Percentiles rank a stretch among this genome's conserved stretches.
These are phyloP conservation scores for Medicago lupulina DNA, from an alignment of 306 rosid genomes.

Conservation along the genomic window DNA sequence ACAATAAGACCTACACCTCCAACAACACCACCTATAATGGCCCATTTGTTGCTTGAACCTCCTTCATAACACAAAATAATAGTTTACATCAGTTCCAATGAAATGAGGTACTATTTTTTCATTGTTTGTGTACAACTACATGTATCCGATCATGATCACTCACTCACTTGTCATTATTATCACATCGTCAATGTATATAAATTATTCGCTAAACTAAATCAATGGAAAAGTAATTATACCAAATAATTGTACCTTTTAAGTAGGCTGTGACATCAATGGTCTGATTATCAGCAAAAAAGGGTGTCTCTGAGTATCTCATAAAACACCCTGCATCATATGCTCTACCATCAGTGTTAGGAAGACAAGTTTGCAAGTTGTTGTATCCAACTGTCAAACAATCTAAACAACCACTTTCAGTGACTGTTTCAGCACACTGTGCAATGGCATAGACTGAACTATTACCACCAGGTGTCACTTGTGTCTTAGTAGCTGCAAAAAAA, in stretches of 20 bases:
- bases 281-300: constrained; percentile 62
- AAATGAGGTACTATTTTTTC: neutral
- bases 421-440: constrained; percentile 70
- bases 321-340: constrained; percentile 73
- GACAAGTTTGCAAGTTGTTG: constrained; percentile 50
- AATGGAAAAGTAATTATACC: neutral
- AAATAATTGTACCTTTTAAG: constrained; percentile 44
- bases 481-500: constrained; percentile 55
- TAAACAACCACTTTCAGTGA: constrained; percentile 39
- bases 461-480: constrained; percentile 11
- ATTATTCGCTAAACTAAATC: neutral
- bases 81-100: neutral
- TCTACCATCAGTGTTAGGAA: constrained; percentile 54
- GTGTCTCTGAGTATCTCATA: constrained; percentile 58
- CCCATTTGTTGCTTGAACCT: constrained; percentile 53
- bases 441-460: constrained; percentile 51
- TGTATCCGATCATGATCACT: neutral
- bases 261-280: constrained; percentile 48
- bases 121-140: no score
- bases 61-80: constrained; percentile 19
- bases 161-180: neutral
- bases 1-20: constrained; percentile 53
- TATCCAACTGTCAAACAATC: constrained; percentile 54
- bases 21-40: constrained; percentile 61
- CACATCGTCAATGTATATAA: neutral